These are phyloP conservation scores for Pyrus communis DNA, from an alignment of 306 rosid genomes.

Conservation along the genomic window DNA sequence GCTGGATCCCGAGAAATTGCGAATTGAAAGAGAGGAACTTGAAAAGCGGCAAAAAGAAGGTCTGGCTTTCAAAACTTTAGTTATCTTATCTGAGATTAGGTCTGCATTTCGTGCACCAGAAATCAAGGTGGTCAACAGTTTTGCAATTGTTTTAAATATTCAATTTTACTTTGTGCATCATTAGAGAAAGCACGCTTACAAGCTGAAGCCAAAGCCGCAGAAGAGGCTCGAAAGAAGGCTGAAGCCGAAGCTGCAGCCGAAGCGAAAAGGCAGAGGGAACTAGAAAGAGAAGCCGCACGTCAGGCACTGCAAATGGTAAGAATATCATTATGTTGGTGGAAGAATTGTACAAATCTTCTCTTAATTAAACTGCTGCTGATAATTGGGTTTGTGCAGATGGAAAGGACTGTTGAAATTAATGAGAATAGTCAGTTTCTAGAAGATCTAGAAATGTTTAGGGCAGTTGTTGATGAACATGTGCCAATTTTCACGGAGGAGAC, in stretches of 20 bases:
- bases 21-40: conserved; percentile 82
- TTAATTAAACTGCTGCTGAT: conserved; percentile 8
- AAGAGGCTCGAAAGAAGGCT: conserved; percentile 77
- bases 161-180: background rate
- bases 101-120: background rate
- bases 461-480: conserved; percentile 30
- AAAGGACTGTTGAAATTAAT: conserved; percentile 82
- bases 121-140: background rate
- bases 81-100: background rate
- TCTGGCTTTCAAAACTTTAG: conserved; percentile 17
- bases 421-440: conserved; percentile 73
- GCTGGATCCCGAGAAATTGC: conserved; percentile 76
- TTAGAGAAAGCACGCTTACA: conserved; percentile 88
- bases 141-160: background rate
- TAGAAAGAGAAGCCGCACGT: conserved; percentile 94
- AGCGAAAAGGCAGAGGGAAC: conserved; percentile 71
- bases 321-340: background rate
- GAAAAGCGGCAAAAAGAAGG: conserved; percentile 84
- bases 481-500: conserved; percentile 54
- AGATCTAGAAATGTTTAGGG: conserved; percentile 78
- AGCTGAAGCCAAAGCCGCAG: conserved; percentile 95
- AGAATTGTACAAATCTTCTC: conserved; percentile 1
- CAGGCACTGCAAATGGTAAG: conserved; percentile 75
- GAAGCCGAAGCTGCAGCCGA: conserved; percentile 75
- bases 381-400: conserved; percentile 46